Conservation (phyloP, 176 grass and related monocot genomes). For the Guadua angustifolia region DNA sequence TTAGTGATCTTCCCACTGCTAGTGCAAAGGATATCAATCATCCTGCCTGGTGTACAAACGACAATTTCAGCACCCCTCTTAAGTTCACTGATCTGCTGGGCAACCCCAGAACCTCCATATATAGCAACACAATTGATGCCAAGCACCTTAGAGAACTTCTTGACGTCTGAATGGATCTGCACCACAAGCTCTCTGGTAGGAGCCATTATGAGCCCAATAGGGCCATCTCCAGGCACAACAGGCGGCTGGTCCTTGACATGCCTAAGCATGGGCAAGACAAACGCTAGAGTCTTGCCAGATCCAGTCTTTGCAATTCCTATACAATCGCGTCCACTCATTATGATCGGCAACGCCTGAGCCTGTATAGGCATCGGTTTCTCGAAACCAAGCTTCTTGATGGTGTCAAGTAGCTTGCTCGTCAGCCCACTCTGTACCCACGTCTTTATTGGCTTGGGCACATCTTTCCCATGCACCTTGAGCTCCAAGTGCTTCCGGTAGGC, state of each 20-base stretch:
- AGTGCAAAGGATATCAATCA: slow-evolving; percentile 97
- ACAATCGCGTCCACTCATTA: slow-evolving; percentile 97
- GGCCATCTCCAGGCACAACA: slow-evolving; percentile 87
- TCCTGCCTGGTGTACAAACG: slow-evolving; percentile 90
- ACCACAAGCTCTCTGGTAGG: slow-evolving; percentile 94
- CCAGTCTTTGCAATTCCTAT: slow-evolving; percentile 96
- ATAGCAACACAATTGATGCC: slow-evolving; percentile 91
- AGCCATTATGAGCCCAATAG: slow-evolving; percentile 92
- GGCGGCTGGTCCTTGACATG: slow-evolving; percentile 94
- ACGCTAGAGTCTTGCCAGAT: slow-evolving; percentile 94
- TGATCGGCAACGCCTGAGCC: slow-evolving; percentile 74
- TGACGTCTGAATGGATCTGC: slow-evolving; percentile 93
- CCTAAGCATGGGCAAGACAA: slow-evolving; percentile 96
- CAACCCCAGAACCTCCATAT: slow-evolving; percentile 93
- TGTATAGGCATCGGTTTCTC: slow-evolving; percentile 98
- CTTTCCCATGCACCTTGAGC: slow-evolving; percentile 93
- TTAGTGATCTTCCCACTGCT: slow-evolving; percentile 95
- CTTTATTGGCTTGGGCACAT: slow-evolving; percentile 91
- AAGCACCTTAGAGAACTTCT: slow-evolving; percentile 85
- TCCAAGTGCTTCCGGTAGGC: slow-evolving; percentile 79
- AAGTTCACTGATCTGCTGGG: slow-evolving; percentile 95
- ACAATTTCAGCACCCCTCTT: slow-evolving; percentile 95
- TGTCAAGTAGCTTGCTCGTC: slow-evolving; percentile 91
- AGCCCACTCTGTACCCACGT: slow-evolving; percentile 91
- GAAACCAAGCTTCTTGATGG: slow-evolving; percentile 91